Evolutionary conservation across 306 rosid species (phyloP), one percentile per base, ranked within the genome.

Genomic region (Mucuna pruriens): DNA sequence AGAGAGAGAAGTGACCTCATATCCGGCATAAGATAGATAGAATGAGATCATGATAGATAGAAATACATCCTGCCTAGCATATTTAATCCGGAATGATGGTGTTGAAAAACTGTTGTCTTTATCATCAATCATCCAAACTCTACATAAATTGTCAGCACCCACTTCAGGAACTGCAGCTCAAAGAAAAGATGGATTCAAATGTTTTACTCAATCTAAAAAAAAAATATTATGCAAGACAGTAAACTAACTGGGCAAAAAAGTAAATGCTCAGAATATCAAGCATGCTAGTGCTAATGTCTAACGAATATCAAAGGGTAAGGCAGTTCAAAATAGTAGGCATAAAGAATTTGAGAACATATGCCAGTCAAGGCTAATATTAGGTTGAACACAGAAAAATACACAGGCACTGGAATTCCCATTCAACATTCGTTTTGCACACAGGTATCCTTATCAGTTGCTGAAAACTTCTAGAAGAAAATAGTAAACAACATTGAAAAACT

Each of bases 71-170:
- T 94, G 98, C 87, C 91, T 91, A 10, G 98, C 98, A 86, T 91
- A 90, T 85, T 82, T 85, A 83, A 94, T 89, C 76, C 87, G 90
- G 79, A 94, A 94, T 39, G 97, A 90, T 49, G 90, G 97, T 40
- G 97, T 90, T 40, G 87, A 90, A 85, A 94, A 94, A 85, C 98
- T 94, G 84, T 94, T 91, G 89, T 94, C 98, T 23, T 88, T 78
- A 82, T 94, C 97, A 80, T 94, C 91, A 78, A 94, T 91, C 85
- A 81, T 89, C 98, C 98, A 94, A 60, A 90, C 92, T 67, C 91
- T 90, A 87, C 87, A 78, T 76, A 80, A 79, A 89, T 87, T 88
- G 74, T 89, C 93, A 64, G 85, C 84, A 70, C 85, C 90, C 54
- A 84, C 71, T 61, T 90, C 94, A 51, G 97, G 94, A 78, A 87